Conservation (phyloP, 2,329 filamentous ascomycete species). For the Paraphoma sp. region DNA sequence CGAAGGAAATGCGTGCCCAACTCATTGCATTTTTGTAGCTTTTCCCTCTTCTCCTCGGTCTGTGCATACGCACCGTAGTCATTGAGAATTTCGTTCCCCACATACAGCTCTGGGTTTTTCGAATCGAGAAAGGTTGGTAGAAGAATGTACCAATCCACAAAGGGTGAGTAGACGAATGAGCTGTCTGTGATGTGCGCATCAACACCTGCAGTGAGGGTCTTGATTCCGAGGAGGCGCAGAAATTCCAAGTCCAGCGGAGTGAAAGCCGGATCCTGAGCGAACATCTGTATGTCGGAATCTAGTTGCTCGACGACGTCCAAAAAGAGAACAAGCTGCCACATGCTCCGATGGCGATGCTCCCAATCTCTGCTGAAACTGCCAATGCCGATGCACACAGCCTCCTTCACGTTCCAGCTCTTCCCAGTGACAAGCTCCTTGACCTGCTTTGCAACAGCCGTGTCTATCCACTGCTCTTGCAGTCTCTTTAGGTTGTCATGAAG, state of each 20-base stretch:
- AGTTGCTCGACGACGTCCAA: slow-evolving; percentile 24
- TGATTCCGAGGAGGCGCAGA: slow-evolving; percentile 30
- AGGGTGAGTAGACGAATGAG: slow-evolving; percentile 45
- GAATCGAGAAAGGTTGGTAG: slow-evolving; percentile 37
- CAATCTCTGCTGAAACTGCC: slow-evolving; percentile 46
- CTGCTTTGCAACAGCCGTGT: slow-evolving; percentile 28
- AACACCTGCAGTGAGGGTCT: slow-evolving; percentile 15
- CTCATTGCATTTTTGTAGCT: slow-evolving; percentile 34
- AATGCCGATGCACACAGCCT: slow-evolving; percentile 45
- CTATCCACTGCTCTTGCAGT: slow-evolving; percentile 32
- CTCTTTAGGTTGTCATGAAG: slow-evolving; percentile 28
- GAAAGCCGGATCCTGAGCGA: slow-evolving; percentile 47
- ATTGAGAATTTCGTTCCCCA: slow-evolving; percentile 46
- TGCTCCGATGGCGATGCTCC: slow-evolving; percentile 38
- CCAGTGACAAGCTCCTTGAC: slow-evolving; percentile 19
- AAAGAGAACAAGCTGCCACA: slow-evolving; percentile 50
- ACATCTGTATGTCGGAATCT: slow-evolving; percentile 17
- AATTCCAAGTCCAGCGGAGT: slow-evolving; percentile 39
- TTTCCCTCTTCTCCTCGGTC: slow-evolving; percentile 28
- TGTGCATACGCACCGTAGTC: slow-evolving; percentile 37
- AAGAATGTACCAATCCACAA: slow-evolving; percentile 46
- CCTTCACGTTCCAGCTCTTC: slow-evolving; percentile 16
- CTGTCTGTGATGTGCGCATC: slow-evolving; percentile 24
- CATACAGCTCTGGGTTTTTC: slow-evolving; percentile 40
- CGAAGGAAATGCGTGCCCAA: slow-evolving; percentile 34